Base-by-base conservation (phyloP, 2,329 filamentous ascomycete species). In the Aureobasidium sp. region DNA sequence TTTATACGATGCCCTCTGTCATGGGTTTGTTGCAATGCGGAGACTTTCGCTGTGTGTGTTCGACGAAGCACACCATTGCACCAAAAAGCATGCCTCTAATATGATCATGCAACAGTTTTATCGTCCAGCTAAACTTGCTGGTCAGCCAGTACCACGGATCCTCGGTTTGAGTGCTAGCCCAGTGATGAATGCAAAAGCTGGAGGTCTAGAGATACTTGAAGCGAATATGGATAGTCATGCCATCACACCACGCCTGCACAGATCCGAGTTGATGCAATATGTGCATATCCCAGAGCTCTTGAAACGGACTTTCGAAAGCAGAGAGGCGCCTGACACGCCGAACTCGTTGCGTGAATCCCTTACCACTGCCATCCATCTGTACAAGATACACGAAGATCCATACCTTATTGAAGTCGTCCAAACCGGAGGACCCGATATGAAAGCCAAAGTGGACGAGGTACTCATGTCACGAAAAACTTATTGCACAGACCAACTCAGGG, bases 61-160 rank as follows among this genome's bases (percentile, higher is more conserved):
- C 67, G 91, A 96, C 68, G 91, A 96, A 84, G 91, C 89, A 10
- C 91, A 96, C 69, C 86, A 91, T 70, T 93, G 89, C 66, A 80
- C 79, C 5, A 77, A 79, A 21, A 84, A 82, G 1, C 81, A 86
- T 66, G 79, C 88, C 0, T 85, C 85, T 11, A 86, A 85, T 61
- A 81, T 77, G 42, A 87, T 96, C 37, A 93, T 96, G 88, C 76
- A 74, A 32, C 76, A 85, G 34, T 87, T 88, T 66, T 96, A 95
- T 68, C 82, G 85, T 64, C 75, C 77, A 32, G 62, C 65, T 14
- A 72, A 70, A 21, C 65, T 59, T 0, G 64, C 61, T 2, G 78
- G 77, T 0, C 63, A 71, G 0, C 42, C 64, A 0, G 72, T 84
- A 1, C 91, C 91, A 0, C 78, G 79, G 25, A 86, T 96, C 32